These are phyloP conservation scores for Huntiella omanensis DNA, from an alignment of 2,329 filamentous ascomycete genomes.

Conservation along the genomic window DNA sequence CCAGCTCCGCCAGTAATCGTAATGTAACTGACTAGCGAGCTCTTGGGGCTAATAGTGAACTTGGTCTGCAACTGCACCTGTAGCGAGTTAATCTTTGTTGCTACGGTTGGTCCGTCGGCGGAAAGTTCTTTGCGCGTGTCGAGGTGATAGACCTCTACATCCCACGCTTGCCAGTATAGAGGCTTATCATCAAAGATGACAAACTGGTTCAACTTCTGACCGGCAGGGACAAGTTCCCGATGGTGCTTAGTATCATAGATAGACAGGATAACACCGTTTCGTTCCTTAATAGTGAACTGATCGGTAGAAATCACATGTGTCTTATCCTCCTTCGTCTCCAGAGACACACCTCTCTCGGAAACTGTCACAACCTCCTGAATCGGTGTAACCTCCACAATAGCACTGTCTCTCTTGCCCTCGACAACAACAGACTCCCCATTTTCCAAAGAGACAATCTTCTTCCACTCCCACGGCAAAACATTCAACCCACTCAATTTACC, in stretches of 20 bases:
- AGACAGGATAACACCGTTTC: constrained; percentile 63
- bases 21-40: constrained; percentile 72
- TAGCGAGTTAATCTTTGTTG: background rate
- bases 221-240: constrained; percentile 58
- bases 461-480: constrained; percentile 70
- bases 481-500: constrained; percentile 32
- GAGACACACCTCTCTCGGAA: constrained; percentile 21
- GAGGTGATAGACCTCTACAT: constrained; percentile 91
- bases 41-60: constrained; percentile 72
- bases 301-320: constrained; percentile 66
- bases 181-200: constrained; percentile 96
- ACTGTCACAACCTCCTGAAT: too few species aligned
- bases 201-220: constrained; percentile 68
- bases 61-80: constrained; percentile 67
- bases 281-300: constrained; percentile 53
- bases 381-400: too few species aligned
- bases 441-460: too few species aligned
- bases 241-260: constrained; percentile 55
- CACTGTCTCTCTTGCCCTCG: constrained; percentile 5
- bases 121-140: constrained; percentile 64
- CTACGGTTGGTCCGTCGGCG: constrained; percentile 45
- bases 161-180: constrained; percentile 94
- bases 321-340: constrained; percentile 33
- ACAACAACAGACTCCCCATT: constrained; percentile 24
- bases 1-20: constrained; percentile 53